Base-by-base conservation (phyloP, 257 asterid genomes). In the Gentiana straminea region DNA sequence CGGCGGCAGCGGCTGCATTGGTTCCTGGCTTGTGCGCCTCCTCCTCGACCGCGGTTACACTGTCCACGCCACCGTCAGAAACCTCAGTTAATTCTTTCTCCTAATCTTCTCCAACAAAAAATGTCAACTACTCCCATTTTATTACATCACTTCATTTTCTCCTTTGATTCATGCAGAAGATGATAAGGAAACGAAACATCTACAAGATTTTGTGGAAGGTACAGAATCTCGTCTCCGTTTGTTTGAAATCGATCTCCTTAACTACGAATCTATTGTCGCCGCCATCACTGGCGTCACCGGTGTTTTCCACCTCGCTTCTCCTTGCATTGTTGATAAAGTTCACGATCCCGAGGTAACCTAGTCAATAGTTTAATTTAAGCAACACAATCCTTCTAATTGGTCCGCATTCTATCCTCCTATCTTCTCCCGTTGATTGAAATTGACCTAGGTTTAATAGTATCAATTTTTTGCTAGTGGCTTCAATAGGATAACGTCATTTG, bases 1-100 rank as follows among this genome's bases (percentile, higher is more conserved):
- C 4, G 95, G 97, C 35, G 97, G 81, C 69, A 88, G 94, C 72
- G 97, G 95, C 68, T 81, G 12, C 69, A 88, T 88, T 35, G 97
- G 97, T 35, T 79, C 96, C 3, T 82, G 77, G 71, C 68, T 90
- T 55, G 80, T 90, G 38, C 73, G 75, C 38, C 84, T 76, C 56
- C 97, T 90, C 55, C 94, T 90, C 66, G 70, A 63, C 38, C 96
- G 96, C 53, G 94, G 95, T 67, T 90, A 90, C 79, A 65, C 89
- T 45, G 91, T 90, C 66, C 82, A 72, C 62, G 97, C 97, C 82
- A 86, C 97, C 84, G 82, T 87, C 66, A 68, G 68, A 69, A 64
- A 79, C 69, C 80, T 82, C 75, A 77, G 94, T 84, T 13, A 35
- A 8, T 8, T 49, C 51, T 35, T 53, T 61, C 10, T 15, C 32